Evolutionary conservation across 352 stramenopile species (phyloP), one percentile per base, ranked within the genome.

Genomic region (Phytopythium delawarense): DNA sequence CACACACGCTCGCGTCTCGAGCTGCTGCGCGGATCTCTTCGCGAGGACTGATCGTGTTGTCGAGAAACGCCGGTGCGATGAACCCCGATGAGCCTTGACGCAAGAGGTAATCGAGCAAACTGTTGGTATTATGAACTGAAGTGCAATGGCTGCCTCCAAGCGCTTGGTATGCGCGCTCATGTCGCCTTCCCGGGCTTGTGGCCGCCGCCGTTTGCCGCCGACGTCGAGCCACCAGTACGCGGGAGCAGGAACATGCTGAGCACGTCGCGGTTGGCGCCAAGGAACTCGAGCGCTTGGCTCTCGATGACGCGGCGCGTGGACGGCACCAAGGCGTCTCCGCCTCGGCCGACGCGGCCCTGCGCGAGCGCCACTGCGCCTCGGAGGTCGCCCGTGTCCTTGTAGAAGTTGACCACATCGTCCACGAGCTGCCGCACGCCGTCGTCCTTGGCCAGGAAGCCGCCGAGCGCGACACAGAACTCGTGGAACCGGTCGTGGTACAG

Each of bases 221-320:
- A 48, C 0, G 42, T 13, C 42, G 4, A 16, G 3, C 53, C 39
- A 21, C 53, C 53, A 20, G 7, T 37, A n/a, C 55, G 55, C 7
- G 85, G 83, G 20, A 96, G 63, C 25, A 92, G 62, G 57, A 93
- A 96, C 84, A 94, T 93, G 57, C 77, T 78, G 54, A 94, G 73
- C 16, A 94, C 73, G 28, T 96, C 84, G 21, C 82, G 74, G 30
- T 94, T 92, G 30, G 64, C 70, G 57, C 81, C 79, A 23, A 94
- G 69, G 53, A 94, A 94, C 54, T 89, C 79, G 34, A 94, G 68
- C 28, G 89, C 62, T 45, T 91, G 81, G 45, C 78, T 85, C 70
- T 96, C 84, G 48, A 96, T 80, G 59, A 92, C 65, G 15, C 83
- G 75, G 61, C 89, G 88, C 2, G 84, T 92, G 1, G 79, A 89